Evolutionary conservation across 1,139 yeast species (phyloP), one percentile per base, ranked within the genome.

Genomic region (Pichia sp.): DNA sequence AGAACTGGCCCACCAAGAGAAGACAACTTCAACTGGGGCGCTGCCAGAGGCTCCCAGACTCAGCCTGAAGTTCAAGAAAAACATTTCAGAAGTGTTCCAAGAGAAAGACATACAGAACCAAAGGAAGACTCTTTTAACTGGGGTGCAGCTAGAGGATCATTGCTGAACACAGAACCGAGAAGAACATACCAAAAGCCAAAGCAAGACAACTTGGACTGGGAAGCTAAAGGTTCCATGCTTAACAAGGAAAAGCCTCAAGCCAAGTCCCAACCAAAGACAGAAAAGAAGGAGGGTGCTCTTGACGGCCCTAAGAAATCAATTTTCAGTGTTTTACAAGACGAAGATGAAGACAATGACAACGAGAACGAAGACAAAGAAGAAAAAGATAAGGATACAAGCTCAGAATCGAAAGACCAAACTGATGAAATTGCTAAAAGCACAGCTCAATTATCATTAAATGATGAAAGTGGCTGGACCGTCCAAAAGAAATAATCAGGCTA

Each of bases 321-420:
- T 31, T 90, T 78, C 68, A 80, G 84, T 59, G 89, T 88, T 44
- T 78, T 90, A 70, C 77, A 81, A 53, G 74, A 76, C 55, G 92
- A 85, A 52, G 87, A 80, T 40, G 90, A 84, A 23, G 87, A 81
- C 5, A 87, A 81, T 72, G 51, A 74, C 65, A 52, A 75, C 70
- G 48, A 75, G 70, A 48, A 71, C 66, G 58, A 68, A 62, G 30
- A 64, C 60, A 52, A 67, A 59, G 54, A 61, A 47, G 19, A 46
- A n/a, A n/a, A 36, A 48, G 38, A 50, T 6, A 13, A 41, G 31
- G 11, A 16, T 2, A 11, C 42, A 10, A 30, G 41, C 8, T 4
- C 53, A 5, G 44, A 53, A 11, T 7, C 51, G 8, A 45, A 52
- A 6, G 61, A 60, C 41, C 55, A 51, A 8, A 66, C 64, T 48